Evolutionary conservation across 1,284 basidiomycete genomes (phyloP).

Genomic region (Sanghuangporus sanghuang): DNA sequence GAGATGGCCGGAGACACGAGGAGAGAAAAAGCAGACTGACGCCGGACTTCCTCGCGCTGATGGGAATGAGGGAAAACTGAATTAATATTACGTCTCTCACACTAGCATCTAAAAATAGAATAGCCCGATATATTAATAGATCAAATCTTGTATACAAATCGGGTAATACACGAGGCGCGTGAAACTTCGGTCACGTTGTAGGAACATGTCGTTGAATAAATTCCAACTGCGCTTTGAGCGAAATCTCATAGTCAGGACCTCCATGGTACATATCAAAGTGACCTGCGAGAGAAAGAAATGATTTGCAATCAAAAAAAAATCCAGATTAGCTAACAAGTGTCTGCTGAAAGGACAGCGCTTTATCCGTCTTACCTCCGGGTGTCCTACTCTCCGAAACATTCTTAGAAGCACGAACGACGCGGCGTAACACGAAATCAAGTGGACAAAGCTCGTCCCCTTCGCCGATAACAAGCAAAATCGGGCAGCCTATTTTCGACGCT

Average conservation of each 20-base stretch:
- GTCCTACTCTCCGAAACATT: slow-evolving; percentile 19
- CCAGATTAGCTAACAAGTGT: neutral
- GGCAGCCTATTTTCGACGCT: slow-evolving; percentile 21
- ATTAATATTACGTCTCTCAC: neutral
- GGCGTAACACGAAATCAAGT: slow-evolving; percentile 16
- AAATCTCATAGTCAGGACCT: slow-evolving; percentile 17
- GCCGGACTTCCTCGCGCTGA: neutral
- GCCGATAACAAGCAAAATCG: slow-evolving; percentile 25
- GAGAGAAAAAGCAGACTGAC: neutral
- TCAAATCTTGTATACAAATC: neutral
- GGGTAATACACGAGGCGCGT: neutral
- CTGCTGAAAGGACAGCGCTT: neutral
- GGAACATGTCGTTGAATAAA: slow-evolving; percentile 25
- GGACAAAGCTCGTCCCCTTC: slow-evolving; percentile 24
- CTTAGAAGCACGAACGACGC: slow-evolving; percentile 18
- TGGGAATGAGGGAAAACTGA: neutral
- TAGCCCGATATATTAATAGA: neutral
- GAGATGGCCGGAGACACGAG: neutral
- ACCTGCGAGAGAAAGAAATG: slow-evolving; percentile 17
- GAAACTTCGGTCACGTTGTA: neutral
- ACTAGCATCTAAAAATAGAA: neutral
- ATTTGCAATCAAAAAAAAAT: neutral
- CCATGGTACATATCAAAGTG: slow-evolving; percentile 28
- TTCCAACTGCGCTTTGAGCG: slow-evolving; percentile 20
- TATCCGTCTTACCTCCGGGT: slow-evolving; percentile 18